Evolutionary conservation across 257 asterid genomes (phyloP).

Genomic region (Cynanchum wilfordii): DNA sequence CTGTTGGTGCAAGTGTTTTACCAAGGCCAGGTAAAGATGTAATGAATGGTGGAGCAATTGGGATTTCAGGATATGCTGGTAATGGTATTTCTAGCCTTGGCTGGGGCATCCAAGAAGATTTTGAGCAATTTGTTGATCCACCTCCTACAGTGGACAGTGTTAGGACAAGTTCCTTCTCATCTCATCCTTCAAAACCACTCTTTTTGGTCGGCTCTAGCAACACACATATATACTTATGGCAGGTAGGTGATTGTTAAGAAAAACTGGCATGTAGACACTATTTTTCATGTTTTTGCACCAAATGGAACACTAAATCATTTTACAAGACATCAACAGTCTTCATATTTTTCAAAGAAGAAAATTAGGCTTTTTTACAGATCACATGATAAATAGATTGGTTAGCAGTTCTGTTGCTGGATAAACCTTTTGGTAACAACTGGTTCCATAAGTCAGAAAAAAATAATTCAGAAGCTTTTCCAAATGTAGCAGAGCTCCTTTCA

Average conservation of each 20-base stretch:
- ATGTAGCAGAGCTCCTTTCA: neutral
- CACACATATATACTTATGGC: conserved; percentile 91
- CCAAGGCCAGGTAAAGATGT: conserved; percentile 48
- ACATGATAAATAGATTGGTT: neutral
- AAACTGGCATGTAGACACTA: neutral
- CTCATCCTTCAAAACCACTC: conserved; percentile 90
- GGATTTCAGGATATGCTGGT: conserved; percentile 62
- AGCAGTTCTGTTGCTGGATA: neutral
- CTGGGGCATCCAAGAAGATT: conserved; percentile 87
- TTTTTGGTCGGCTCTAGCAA: conserved; percentile 96
- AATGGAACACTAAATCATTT: neutral
- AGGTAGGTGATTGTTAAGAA: conserved; percentile 42
- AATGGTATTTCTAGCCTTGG: conserved; percentile 60
- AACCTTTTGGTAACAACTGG: conserved; percentile 1
- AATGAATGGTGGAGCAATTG: conserved; percentile 55
- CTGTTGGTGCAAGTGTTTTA: conserved; percentile 51
- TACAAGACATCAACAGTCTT: neutral
- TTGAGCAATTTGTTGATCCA: conserved; percentile 78
- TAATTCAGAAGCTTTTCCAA: conserved; percentile 7
- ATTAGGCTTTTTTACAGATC: neutral
- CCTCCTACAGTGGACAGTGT: conserved; percentile 79
- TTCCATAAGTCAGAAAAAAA: neutral
- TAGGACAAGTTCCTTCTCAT: conserved; percentile 65
- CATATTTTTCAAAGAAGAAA: neutral
- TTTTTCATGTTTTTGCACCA: neutral